phyloP scores from a whole-genome alignment of 805 yeast species.

The Barnettozyma populi region DNA sequence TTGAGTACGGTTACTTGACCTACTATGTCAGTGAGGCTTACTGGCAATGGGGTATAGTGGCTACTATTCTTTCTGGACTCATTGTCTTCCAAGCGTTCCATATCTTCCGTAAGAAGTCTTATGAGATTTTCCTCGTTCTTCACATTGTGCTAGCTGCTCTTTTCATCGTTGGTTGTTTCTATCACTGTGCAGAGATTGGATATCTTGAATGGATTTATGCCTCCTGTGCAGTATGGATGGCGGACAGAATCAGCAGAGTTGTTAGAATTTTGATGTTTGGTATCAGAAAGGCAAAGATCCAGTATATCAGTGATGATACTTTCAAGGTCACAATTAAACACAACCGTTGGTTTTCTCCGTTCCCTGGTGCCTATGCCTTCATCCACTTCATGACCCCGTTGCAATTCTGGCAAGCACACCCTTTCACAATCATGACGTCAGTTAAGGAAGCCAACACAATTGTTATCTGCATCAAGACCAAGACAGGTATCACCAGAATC shows the following conservation, averaged over 20 bases:
- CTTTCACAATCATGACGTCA: conserved; percentile 50
- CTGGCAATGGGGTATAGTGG: conserved; percentile 38
- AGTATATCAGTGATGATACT: conserved; percentile 33
- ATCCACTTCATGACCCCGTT: conserved; percentile 45
- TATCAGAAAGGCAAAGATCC: conserved; percentile 13
- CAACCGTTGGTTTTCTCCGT: conserved; percentile 42
- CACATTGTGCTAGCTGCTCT: conserved; percentile 53
- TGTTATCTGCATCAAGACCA: conserved; percentile 37
- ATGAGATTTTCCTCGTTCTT: conserved; percentile 54
- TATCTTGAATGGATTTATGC: conserved; percentile 39
- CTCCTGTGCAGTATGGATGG: conserved; percentile 12
- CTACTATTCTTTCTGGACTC: conserved; percentile 37
- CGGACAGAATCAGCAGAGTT: conserved; percentile 42
- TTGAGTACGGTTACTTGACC: conserved; percentile 2
- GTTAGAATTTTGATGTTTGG: conserved; percentile 25
- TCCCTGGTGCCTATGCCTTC: conserved; percentile 51
- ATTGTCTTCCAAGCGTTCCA: conserved; percentile 46
- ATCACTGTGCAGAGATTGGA: conserved; percentile 38
- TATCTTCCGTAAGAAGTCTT: conserved; percentile 44
- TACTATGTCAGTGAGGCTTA: conserved; percentile 10
- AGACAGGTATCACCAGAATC: conserved; percentile 47
- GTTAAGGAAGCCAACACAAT: conserved; percentile 31
- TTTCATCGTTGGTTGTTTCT: conserved; percentile 51
- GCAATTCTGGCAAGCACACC: conserved; percentile 63
- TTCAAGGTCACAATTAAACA: conserved; percentile 34